Percentiles rank a stretch among this genome's conserved stretches.
These are phyloP conservation scores for Rutstroemia sp. DNA, from an alignment of 2,329 filamentous ascomycete species.

Conservation along the genomic window DNA sequence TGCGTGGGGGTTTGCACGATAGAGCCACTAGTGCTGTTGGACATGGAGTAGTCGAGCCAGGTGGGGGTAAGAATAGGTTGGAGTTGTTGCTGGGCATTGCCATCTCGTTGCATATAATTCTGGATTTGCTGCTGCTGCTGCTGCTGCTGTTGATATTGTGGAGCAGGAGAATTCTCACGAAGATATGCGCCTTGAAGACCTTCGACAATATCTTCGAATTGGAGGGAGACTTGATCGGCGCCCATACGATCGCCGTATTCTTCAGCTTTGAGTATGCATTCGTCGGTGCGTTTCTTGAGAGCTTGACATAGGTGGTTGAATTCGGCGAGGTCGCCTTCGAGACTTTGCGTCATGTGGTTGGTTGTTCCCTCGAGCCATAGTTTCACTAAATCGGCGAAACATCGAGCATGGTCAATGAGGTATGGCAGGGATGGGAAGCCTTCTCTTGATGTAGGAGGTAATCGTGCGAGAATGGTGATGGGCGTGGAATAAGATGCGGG, in stretches of 20 bases:
- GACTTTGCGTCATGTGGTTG: constrained; percentile 10
- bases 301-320: constrained; percentile 27
- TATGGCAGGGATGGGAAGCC: constrained; percentile 92
- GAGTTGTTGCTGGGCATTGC: neutral
- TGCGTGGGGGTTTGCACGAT: neutral
- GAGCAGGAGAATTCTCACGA: neutral
- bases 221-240: constrained; percentile 19
- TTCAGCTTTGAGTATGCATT: constrained; percentile 28
- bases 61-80: constrained; percentile 12
- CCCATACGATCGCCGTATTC: constrained; percentile 13
- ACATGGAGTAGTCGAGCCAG: constrained; percentile 11
- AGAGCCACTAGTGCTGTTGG: neutral
- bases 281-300: constrained; percentile 27
- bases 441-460: constrained; percentile 75
- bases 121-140: neutral
- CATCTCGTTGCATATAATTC: no score
- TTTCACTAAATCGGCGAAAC: constrained; percentile 75
- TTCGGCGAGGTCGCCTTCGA: constrained; percentile 26
- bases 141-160: neutral
- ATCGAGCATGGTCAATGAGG: constrained; percentile 80
- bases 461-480: constrained; percentile 75
- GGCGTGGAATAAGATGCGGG: constrained; percentile 89
- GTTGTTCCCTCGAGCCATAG: constrained; percentile 59
- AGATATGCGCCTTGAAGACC: constrained; percentile 15
- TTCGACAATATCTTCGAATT: constrained; percentile 26